These are phyloP conservation scores for Asterophora lycoperdoides DNA, from an alignment of 768 basidiomycete genomes.

Conservation along the genomic window DNA sequence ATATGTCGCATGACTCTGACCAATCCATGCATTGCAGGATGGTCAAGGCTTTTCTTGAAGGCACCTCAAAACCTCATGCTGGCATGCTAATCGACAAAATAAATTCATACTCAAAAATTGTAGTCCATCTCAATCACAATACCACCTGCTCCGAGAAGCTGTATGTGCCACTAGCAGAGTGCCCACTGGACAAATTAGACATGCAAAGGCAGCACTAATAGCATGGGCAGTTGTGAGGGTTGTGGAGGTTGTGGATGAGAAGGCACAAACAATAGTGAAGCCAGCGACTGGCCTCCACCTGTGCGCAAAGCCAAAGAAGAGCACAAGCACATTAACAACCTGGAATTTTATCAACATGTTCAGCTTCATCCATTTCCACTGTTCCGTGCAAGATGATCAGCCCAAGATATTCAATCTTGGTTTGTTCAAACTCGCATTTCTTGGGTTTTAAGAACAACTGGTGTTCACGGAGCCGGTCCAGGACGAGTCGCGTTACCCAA, in stretches of 20 bases:
- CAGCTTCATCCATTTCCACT: too few species aligned
- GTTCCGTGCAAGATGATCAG: too few species aligned
- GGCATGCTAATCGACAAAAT: neutral
- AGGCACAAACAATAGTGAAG: neutral
- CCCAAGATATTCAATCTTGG: too few species aligned
- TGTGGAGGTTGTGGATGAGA: neutral
- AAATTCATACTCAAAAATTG: neutral
- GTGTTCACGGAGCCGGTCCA: too few species aligned
- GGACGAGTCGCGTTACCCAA: too few species aligned
- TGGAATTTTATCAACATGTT: neutral
- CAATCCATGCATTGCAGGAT: neutral
- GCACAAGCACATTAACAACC: neutral
- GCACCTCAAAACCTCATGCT: conserved; percentile 1
- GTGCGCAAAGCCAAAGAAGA: neutral
- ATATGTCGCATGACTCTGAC: too few species aligned
- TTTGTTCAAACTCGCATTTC: too few species aligned
- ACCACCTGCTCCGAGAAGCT: too few species aligned
- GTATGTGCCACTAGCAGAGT: neutral
- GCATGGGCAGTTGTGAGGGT: neutral
- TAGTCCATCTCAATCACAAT: neutral
- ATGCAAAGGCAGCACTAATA: neutral
- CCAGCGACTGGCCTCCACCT: too few species aligned
- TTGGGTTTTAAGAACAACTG: too few species aligned
- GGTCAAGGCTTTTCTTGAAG: neutral
- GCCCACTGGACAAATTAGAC: neutral